Base-by-base conservation (phyloP, 164 flowering plant genomes). In the Nymphaea thermarum region DNA sequence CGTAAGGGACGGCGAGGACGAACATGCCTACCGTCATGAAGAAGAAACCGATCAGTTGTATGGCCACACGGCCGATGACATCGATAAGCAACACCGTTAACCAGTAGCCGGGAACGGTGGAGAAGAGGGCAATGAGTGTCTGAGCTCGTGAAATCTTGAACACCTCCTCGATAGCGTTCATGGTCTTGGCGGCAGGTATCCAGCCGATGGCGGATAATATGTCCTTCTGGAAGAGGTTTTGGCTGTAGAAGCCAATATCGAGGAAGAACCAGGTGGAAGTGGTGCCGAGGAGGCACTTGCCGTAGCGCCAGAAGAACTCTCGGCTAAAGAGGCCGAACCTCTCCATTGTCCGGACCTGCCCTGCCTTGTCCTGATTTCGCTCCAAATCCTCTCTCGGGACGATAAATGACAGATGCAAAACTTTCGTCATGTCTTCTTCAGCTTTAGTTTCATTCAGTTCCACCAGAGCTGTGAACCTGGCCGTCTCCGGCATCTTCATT, bases 41-140 rank as follows among this genome's bases (percentile, higher is more conserved):
- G 78, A 79, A 76, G 78, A 89, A 89, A 0, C 96, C 96, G 71
- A 82, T 77, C 68, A 90, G 18, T 44, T 90, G 96, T 73, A 90
- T 87, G 1, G 78, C 63, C 60, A 82, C 86, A 17, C 96, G 67
- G 41, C 96, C 96, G 6, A 88, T 76, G 25, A 8, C 63, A 53
- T 90, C 96, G 42, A 90, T 90, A 3, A 90, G 72, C 3, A 81
- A 82, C 51, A 90, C 96, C 0, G 96, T 86, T 71, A 90, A 85
- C 93, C 96, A 90, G 77, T 90, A 90, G 0, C 96, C 96, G 0
- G 96, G 96, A 18, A 90, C 86, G 5, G 96, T 86, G 66, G 91
- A 84, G 80, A 81, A 83, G 0, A 86, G 78, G 6, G 96, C 93
- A 3, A 90, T 82, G 0, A 90, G 71, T 0, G 90, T 86, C 66